Base-by-base conservation (phyloP, 2,329 filamentous ascomycete genomes). In the Alternaria sp. region DNA sequence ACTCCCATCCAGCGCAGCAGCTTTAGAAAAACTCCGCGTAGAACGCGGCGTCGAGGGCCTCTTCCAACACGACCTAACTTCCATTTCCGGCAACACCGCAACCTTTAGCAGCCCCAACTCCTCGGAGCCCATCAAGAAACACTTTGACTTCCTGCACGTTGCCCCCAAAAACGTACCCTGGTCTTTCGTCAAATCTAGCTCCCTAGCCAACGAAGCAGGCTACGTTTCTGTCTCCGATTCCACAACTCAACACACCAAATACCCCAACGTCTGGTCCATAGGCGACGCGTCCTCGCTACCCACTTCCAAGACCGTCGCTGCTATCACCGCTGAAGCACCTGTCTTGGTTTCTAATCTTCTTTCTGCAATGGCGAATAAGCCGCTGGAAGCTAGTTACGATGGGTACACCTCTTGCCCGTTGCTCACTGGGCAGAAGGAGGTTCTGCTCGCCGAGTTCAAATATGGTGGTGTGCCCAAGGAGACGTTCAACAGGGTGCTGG, bases 361-460 rank as follows among this genome's bases (percentile, higher is more conserved):
- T 24, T 64, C 54, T 5, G 53, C 62, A 7, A 61, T 74, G 29
- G 63, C 74, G 17, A 69, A 70, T 46, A 72, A 74, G 46, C 61
- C 69, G 14, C 57, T 62, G 1, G 52, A 64, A 3, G 63, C 70
- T 0, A 46, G 34, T 2, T 79, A 79, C 17, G 74, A 79, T 48
- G 77, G 77, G 1, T 79, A 79, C 56, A 78, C 77, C 1, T 79
- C 77, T 3, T 79, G 77, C 53, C 77, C 77, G 5, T 65, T 77
- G 42, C 65, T 69, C 58, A 79, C 72, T 0, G 74, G 86, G 64
- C 86, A 88, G 61, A 84, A 84, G 58, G 88, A 88, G 77, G 85
- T 89, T 1, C 77, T 89, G 21, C 82, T 89, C 8, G 85, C 85
- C 0, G 86, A 89, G 72, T 89, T 89, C 79, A 88, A 86, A 77